These are phyloP conservation scores for Neonectria coccinea DNA, from an alignment of 2,329 filamentous ascomycete species.

Conservation along the genomic window DNA sequence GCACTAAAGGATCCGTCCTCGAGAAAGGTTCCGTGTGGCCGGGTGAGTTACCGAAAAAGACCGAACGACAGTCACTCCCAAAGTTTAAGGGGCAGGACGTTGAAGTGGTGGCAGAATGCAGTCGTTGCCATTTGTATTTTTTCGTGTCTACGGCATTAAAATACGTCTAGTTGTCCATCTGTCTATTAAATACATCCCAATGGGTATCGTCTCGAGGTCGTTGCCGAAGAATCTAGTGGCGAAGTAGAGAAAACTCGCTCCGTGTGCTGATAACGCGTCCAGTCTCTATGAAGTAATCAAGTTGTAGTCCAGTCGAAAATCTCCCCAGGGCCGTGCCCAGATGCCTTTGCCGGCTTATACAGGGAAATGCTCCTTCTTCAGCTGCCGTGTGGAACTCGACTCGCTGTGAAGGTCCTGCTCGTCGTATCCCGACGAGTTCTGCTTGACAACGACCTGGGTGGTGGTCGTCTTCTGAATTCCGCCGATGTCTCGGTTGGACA, in stretches of 20 bases:
- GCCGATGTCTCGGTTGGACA: conserved; percentile 24
- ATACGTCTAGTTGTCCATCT: conserved; percentile 3
- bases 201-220: conserved; percentile 22
- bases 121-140: neutral
- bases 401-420: conserved; percentile 39
- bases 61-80: neutral
- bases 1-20: neutral
- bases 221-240: conserved; percentile 2
- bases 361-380: conserved; percentile 39
- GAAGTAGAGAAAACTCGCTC: conserved; percentile 1
- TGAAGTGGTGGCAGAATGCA: neutral
- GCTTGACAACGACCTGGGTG: conserved; percentile 41
- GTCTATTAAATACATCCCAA: conserved; percentile 12
- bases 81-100: neutral
- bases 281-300: neutral
- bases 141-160: conserved; percentile 2
- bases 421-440: conserved; percentile 36
- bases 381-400: conserved; percentile 36
- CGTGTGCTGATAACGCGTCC: neutral
- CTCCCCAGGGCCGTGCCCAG: neutral
- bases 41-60: neutral
- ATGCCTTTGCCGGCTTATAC: conserved; percentile 24
- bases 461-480: conserved; percentile 45
- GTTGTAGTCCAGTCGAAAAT: conserved; percentile 1
- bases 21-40: conserved; percentile 1